Percentiles rank a stretch among this genome's conserved stretches.
Evolutionary conservation across 192 early-diverging fungal species (phyloP).

Genomic region (Podila epicladia): DNA sequence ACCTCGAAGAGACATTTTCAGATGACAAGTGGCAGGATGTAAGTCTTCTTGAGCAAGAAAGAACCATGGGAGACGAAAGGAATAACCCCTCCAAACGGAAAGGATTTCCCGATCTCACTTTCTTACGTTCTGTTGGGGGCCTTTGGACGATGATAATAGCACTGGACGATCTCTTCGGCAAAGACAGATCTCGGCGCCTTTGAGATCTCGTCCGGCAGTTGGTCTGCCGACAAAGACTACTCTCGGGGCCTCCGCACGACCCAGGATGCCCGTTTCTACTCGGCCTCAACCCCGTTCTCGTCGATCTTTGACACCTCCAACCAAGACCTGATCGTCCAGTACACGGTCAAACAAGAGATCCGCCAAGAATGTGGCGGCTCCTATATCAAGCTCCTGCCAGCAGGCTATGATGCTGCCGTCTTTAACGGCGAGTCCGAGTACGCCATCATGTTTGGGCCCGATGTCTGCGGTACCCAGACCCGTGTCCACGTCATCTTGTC

Average conservation of each 20-base stretch:
- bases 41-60: conserved; percentile 1
- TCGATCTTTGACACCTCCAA: conserved; percentile 82
- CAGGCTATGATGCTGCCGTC: conserved; percentile 76
- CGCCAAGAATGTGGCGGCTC: conserved; percentile 93
- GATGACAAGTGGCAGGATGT: conserved; percentile 59
- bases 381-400: conserved; percentile 90
- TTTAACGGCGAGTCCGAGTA: conserved; percentile 89
- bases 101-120: no score
- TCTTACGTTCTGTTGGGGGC: no score
- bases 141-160: conserved; percentile 27
- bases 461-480: conserved; percentile 92
- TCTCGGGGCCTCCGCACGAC: conserved; percentile 80
- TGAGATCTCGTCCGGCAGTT: conserved; percentile 77
- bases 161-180: conserved; percentile 76
- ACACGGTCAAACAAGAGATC: conserved; percentile 92
- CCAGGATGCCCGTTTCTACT: conserved; percentile 88
- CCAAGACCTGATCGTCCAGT: conserved; percentile 88
- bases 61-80: no score
- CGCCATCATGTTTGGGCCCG: conserved; percentile 90
- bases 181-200: conserved; percentile 80
- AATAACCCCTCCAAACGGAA: no score
- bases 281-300: conserved; percentile 78
- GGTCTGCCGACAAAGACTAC: conserved; percentile 74
- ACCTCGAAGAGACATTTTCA: conserved; percentile 86
- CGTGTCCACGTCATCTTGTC: conserved; percentile 96